phyloP scores from a whole-genome alignment of 2,329 filamentous ascomycete species.

The Rutstroemia sp. region DNA sequence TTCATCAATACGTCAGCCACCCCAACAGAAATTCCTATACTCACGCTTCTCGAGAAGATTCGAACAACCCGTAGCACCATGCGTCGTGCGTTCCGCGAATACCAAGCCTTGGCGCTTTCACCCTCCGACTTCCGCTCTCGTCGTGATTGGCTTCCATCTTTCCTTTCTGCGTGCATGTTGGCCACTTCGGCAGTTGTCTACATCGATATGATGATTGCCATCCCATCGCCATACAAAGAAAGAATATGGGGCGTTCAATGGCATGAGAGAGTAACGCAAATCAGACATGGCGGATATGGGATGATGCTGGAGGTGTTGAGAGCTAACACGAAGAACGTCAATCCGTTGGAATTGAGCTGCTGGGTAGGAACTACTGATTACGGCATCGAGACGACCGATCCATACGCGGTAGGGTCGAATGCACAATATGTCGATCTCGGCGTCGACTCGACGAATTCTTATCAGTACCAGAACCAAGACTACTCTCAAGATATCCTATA shows the following conservation, averaged over 20 bases:
- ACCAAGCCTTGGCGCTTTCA: slow-evolving; percentile 11
- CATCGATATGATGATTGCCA: slow-evolving; percentile 11
- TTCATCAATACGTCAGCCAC: slow-evolving; percentile 5
- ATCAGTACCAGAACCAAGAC: neutral
- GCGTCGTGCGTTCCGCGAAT: slow-evolving; percentile 12
- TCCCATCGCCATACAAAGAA: slow-evolving; percentile 14
- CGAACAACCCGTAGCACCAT: slow-evolving; percentile 12
- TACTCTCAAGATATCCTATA: neutral
- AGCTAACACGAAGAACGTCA: slow-evolving; percentile 12
- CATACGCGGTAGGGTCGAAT: neutral
- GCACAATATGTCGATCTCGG: neutral
- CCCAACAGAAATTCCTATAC: slow-evolving; percentile 2
- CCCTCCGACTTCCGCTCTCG: slow-evolving; percentile 10
- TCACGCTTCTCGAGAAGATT: slow-evolving; percentile 11
- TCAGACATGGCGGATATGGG: slow-evolving; percentile 14
- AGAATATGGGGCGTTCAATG: slow-evolving; percentile 14
- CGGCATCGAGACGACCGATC: neutral
- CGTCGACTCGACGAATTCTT: neutral
- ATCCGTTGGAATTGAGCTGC: slow-evolving; percentile 11
- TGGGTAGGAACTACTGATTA: slow-evolving; percentile 1
- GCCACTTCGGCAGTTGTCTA: slow-evolving; percentile 11
- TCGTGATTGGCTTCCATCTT: slow-evolving; percentile 15
- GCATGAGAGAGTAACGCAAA: slow-evolving; percentile 10
- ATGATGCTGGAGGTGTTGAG: slow-evolving; percentile 13
- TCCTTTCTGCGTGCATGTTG: slow-evolving; percentile 12